Evolutionary conservation across 106 monocot genomes (phyloP).

Genomic region (Apostasia shenzhenica): DNA sequence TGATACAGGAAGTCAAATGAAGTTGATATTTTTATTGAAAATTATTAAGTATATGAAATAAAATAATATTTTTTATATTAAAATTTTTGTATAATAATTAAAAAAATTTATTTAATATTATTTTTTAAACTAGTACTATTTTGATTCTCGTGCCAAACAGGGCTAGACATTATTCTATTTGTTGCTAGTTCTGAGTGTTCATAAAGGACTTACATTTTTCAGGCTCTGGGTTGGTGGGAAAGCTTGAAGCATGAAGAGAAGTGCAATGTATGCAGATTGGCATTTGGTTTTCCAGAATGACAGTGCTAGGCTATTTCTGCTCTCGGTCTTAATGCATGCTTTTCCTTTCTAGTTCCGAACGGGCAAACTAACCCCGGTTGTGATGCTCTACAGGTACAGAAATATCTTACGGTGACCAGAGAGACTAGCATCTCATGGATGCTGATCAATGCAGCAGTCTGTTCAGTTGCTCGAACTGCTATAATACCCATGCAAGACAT

Average conservation of each 20-base stretch:
- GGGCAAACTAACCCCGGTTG: neutral
- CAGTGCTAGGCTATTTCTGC: too few species aligned
- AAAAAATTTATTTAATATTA: too few species aligned
- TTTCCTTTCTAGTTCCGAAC: neutral
- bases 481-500: constrained; percentile 87
- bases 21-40: too few species aligned
- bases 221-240: constrained; percentile 93
- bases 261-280: constrained; percentile 36
- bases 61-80: too few species aligned
- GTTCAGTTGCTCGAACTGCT: constrained; percentile 73
- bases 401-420: constrained; percentile 34
- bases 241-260: constrained; percentile 54
- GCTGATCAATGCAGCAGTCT: constrained; percentile 53
- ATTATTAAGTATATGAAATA: too few species aligned
- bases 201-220: constrained; percentile 6
- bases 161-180: too few species aligned
- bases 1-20: too few species aligned
- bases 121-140: too few species aligned
- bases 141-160: too few species aligned
- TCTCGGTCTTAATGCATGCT: neutral
- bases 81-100: too few species aligned
- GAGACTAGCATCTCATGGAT: constrained; percentile 61
- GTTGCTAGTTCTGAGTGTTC: neutral
- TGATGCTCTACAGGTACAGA: constrained; percentile 33
- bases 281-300: neutral